Conservation (phyloP, 768 basidiomycete species). For the Suillus weaverae region DNA sequence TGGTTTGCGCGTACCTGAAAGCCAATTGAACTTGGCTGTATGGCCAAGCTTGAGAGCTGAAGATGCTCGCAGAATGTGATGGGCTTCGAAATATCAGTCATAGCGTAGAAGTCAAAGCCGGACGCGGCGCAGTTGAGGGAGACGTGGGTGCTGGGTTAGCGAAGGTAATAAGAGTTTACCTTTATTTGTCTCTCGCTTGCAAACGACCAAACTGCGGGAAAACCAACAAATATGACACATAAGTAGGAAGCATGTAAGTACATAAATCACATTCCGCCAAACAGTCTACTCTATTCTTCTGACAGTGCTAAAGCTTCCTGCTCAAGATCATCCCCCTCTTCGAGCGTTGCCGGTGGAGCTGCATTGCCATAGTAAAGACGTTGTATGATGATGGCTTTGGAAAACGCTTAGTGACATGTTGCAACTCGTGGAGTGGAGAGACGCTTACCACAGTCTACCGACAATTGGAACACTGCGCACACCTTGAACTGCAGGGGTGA, state of each 20-base stretch:
- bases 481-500: conserved; percentile 81
- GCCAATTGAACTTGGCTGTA: conserved; percentile 95
- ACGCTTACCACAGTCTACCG: conserved; percentile 69
- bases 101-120: conserved; percentile 17
- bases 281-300: conserved; percentile 45
- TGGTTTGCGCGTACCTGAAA: conserved; percentile 76
- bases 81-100: conserved; percentile 53
- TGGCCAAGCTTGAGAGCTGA: conserved; percentile 92
- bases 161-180: conserved; percentile 25
- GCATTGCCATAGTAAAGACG: conserved; percentile 72
- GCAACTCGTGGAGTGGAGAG: conserved; percentile 8
- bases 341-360: conserved; percentile 52
- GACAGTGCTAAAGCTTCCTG: conserved; percentile 63
- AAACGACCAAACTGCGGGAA: conserved; percentile 4
- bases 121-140: conserved; percentile 16
- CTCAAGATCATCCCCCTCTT: conserved; percentile 65
- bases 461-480: conserved; percentile 82
- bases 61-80: conserved; percentile 89
- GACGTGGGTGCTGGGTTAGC: conserved; percentile 27
- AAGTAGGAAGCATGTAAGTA: background rate
- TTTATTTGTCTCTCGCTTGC: conserved; percentile 30
- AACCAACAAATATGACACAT: conserved; percentile 5
- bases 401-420: conserved; percentile 15
- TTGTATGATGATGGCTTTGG: conserved; percentile 68
- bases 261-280: conserved; percentile 3